Conservation (phyloP, 169 alveolate species). For the Cryptosporidium canis region DNA sequence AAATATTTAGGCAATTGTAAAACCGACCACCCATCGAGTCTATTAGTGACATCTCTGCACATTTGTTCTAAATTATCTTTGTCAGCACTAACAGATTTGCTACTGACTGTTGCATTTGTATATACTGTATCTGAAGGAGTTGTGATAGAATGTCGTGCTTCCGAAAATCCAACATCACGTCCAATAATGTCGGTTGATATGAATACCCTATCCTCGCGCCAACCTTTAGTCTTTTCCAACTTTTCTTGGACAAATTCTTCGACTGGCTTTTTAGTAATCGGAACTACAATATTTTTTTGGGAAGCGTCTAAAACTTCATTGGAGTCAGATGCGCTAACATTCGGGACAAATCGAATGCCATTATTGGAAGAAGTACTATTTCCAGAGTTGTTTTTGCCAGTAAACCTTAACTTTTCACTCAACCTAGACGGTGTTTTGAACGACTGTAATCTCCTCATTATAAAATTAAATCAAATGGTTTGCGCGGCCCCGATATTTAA, state of each 20-base stretch:
- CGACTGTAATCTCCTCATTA: conserved; percentile 62
- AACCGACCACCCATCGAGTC: conserved; percentile 10
- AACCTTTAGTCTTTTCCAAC: not conserved
- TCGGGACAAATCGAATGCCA: conserved; percentile 16
- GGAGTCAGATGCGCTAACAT: conserved; percentile 6
- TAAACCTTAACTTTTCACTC: conserved; percentile 31
- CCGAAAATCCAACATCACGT: not conserved
- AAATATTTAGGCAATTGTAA: conserved; percentile 53
- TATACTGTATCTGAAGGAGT: not conserved
- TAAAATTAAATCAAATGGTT: not conserved
- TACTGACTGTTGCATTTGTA: not conserved
- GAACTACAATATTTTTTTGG: not conserved
- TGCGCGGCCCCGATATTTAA: not conserved
- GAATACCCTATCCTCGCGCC: not conserved
- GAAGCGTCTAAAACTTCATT: not conserved
- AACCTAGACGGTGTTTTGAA: conserved; percentile 45
- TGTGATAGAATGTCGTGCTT: not conserved
- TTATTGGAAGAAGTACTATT: not conserved
- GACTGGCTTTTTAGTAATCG: not conserved
- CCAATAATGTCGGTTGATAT: not conserved
- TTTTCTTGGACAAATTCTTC: not conserved
- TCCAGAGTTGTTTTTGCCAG: not conserved
- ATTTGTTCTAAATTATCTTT: not conserved
- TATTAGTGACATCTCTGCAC: not conserved
- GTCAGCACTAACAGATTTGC: not conserved